Conservation (phyloP, 2,329 filamentous ascomycete genomes). For the Neurospora crassa region DNA sequence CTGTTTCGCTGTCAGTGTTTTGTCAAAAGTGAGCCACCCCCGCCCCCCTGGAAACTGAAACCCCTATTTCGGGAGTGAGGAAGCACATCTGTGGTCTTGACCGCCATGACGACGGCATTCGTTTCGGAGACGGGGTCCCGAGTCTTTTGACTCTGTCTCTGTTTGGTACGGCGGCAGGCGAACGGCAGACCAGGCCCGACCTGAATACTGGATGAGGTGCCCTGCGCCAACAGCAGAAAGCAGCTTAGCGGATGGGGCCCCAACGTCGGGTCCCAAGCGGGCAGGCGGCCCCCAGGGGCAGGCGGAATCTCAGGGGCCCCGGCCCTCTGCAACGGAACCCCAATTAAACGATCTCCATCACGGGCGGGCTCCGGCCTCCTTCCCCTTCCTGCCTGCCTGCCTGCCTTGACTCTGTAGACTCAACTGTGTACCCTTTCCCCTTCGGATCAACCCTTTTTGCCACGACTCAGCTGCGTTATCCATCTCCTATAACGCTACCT, state of each 20-base stretch:
- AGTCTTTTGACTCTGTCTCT: background rate
- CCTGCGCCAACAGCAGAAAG: background rate
- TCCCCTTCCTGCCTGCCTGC: background rate
- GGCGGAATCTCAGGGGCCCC: background rate
- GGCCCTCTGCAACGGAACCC: background rate
- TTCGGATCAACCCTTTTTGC: background rate
- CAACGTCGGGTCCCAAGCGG: background rate
- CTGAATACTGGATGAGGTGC: background rate
- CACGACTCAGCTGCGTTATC: background rate
- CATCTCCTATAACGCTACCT: background rate
- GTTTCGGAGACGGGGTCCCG: background rate
- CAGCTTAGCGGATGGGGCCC: background rate
- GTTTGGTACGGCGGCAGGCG: background rate
- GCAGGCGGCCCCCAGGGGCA: background rate
- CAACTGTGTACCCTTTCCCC: background rate
- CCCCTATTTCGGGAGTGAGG: background rate
- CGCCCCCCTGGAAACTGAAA: background rate
- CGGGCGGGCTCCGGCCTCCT: background rate
- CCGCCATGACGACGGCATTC: background rate
- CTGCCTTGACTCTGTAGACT: background rate
- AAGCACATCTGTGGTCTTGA: background rate
- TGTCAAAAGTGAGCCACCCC: background rate
- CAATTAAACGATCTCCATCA: conserved; percentile 3
- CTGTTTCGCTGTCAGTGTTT: background rate
- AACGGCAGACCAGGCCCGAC: background rate